Evolutionary conservation across 2,329 filamentous ascomycete species (phyloP).

Genomic region (Sporothrix euskadiensis): DNA sequence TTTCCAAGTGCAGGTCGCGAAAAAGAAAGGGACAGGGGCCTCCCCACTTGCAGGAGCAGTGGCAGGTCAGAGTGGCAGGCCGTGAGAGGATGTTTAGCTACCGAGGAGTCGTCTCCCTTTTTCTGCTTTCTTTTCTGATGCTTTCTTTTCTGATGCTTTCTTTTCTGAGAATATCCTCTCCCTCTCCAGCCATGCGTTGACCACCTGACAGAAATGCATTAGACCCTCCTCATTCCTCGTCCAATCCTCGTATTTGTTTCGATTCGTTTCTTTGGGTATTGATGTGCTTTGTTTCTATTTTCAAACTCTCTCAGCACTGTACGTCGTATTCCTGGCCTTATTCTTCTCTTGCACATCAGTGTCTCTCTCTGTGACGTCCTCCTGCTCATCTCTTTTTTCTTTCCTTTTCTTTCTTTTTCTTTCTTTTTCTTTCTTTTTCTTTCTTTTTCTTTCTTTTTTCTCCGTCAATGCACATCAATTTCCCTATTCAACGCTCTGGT

Average conservation of each 20-base stretch:
- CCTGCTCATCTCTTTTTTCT: neutral
- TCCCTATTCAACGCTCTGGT: neutral
- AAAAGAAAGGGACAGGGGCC: neutral
- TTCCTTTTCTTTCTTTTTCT: neutral
- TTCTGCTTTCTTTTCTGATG: neutral
- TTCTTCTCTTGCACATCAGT: neutral
- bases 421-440: neutral
- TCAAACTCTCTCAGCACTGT: neutral
- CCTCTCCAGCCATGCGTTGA: neutral
- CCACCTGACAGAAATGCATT: constrained; percentile 1
- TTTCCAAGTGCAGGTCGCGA: neutral
- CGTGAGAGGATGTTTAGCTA: too few species aligned
- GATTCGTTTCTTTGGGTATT: too few species aligned
- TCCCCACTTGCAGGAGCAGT: neutral
- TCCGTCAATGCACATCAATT: neutral
- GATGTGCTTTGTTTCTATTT: neutral
- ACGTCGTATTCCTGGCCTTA: too few species aligned
- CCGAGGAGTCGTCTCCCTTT: neutral
- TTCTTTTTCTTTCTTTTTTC: neutral
- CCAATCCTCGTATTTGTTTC: neutral
- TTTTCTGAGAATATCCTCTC: neutral
- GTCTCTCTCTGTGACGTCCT: neutral
- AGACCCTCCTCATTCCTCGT: neutral
- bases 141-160: too few species aligned
- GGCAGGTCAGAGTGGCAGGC: too few species aligned